A percentile compares a stretch with the other conserved stretches of the same genome.
Conservation (phyloP, 768 basidiomycete species). For the Strobilomyces echinocephalus region DNA sequence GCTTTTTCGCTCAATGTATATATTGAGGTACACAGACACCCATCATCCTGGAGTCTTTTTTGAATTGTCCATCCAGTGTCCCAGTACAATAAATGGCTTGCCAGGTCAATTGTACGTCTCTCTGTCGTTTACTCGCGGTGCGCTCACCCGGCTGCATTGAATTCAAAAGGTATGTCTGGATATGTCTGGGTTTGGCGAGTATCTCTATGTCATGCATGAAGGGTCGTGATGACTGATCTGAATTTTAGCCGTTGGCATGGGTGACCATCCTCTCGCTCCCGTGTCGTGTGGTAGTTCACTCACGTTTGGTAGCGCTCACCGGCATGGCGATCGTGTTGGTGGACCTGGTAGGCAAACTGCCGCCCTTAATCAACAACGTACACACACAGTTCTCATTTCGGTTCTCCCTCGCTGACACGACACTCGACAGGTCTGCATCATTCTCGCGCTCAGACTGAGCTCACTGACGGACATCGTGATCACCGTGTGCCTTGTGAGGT, state of each 20-base stretch:
- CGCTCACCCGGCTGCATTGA: not conserved
- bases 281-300: not conserved
- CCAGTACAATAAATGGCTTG: constrained; percentile 5
- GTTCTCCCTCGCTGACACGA: not conserved
- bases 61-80: constrained; percentile 6
- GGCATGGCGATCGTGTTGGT: not conserved
- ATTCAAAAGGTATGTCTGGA: constrained; percentile 2
- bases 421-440: constrained; percentile 3
- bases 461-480: constrained; percentile 16
- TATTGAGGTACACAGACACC: constrained; percentile 3
- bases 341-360: not conserved
- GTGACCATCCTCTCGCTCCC: not conserved
- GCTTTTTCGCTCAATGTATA: constrained; percentile 12
- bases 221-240: not conserved
- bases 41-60: not conserved
- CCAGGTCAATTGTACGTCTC: constrained; percentile 4
- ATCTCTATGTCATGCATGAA: not conserved
- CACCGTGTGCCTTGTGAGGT: constrained; percentile 10
- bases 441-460: constrained; percentile 9
- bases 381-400: not conserved
- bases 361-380: constrained; percentile 7
- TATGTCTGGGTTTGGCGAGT: constrained; percentile 8
- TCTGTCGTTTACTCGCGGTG: not conserved
- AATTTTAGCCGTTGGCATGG: constrained; percentile 4
- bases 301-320: constrained; percentile 1